These are phyloP conservation scores for Candida labiduridarum DNA, from an alignment of 1,139 yeast genomes.

Conservation along the genomic window DNA sequence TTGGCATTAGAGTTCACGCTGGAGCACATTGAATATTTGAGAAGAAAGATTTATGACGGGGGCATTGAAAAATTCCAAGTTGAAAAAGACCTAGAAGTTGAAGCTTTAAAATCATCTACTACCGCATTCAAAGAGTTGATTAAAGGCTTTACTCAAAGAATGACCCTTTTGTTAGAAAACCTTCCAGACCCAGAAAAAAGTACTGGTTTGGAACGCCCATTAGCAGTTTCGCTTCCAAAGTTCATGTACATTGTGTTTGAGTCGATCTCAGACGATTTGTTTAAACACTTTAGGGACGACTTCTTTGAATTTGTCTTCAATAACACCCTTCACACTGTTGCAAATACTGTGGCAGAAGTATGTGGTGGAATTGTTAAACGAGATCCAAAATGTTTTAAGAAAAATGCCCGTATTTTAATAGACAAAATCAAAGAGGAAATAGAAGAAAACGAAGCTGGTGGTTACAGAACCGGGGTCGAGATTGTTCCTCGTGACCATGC, in stretches of 20 bases:
- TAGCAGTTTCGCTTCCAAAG: slow-evolving; percentile 62
- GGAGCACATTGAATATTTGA: slow-evolving; percentile 57
- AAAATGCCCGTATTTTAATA: slow-evolving; percentile 47
- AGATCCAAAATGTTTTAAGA: slow-evolving; percentile 52
- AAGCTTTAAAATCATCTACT: slow-evolving; percentile 74
- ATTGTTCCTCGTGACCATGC: slow-evolving; percentile 77
- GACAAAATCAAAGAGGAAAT: slow-evolving; percentile 68
- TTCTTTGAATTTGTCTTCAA: slow-evolving; percentile 59
- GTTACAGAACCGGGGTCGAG: slow-evolving; percentile 67
- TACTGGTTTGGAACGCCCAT: slow-evolving; percentile 51
- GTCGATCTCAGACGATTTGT: slow-evolving; percentile 68
- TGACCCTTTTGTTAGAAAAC: slow-evolving; percentile 72
- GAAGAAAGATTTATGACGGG: slow-evolving; percentile 30
- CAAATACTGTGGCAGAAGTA: slow-evolving; percentile 69
- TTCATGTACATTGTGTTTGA: slow-evolving; percentile 69
- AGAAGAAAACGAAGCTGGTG: slow-evolving; percentile 84
- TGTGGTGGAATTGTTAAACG: slow-evolving; percentile 70
- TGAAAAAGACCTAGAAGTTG: slow-evolving; percentile 49
- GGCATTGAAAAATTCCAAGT: slow-evolving; percentile 21
- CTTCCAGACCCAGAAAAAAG: slow-evolving; percentile 63
- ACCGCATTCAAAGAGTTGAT: slow-evolving; percentile 68
- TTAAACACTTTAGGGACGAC: slow-evolving; percentile 51
- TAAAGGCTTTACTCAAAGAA: slow-evolving; percentile 56
- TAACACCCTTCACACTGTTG: slow-evolving; percentile 65
- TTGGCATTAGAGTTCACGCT: slow-evolving; percentile 75